Evolutionary conservation across 306 rosid genomes (phyloP).

Genomic region (Heteromeles arbutifolia): DNA sequence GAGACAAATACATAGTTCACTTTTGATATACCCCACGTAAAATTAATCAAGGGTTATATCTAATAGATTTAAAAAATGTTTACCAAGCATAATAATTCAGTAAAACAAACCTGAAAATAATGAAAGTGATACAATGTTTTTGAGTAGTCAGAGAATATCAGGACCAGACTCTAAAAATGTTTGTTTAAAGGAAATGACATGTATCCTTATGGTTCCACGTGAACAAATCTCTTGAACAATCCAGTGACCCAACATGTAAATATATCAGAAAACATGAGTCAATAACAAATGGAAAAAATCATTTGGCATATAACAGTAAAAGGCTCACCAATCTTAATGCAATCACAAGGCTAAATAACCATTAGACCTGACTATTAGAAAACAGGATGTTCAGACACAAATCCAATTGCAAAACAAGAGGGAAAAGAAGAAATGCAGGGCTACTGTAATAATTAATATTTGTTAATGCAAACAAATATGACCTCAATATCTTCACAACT

Average conservation of each 20-base stretch:
- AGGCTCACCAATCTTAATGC: not conserved
- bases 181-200: no score
- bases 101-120: not conserved
- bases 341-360: not conserved
- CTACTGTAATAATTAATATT: not conserved
- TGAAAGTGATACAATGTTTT: not conserved
- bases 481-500: slow-evolving; percentile 86
- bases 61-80: not conserved
- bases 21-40: not conserved
- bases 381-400: not conserved
- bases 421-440: not conserved
- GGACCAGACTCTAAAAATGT: not conserved
- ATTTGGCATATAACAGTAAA: not conserved
- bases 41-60: not conserved
- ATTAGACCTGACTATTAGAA: not conserved
- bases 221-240: not conserved
- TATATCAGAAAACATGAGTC: not conserved
- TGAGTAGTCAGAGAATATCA: not conserved
- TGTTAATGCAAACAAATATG: slow-evolving; percentile 5
- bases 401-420: not conserved
- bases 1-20: not conserved
- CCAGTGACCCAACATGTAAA: not conserved
- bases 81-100: not conserved
- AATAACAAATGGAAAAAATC: not conserved
- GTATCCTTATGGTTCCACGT: not conserved